Evolutionary conservation across 2,329 filamentous ascomycete species (phyloP).

Genomic region (Monosporascus sp.): DNA sequence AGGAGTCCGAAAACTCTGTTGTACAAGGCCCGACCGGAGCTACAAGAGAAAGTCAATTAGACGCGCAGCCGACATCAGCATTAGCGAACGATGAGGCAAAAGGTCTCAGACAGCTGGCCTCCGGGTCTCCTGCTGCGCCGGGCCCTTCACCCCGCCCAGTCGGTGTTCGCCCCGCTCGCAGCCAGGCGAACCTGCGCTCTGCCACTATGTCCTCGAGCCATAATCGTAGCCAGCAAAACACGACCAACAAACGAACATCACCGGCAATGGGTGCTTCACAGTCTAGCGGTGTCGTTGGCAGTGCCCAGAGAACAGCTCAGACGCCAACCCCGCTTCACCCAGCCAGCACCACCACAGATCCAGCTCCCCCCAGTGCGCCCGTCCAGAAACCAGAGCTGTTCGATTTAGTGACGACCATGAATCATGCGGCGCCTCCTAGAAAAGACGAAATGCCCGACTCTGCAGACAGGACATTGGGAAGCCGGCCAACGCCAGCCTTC

Average conservation of each 20-base stretch:
- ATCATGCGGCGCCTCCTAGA: conserved; percentile 6
- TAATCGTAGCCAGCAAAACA: neutral
- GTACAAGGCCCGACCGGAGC: neutral
- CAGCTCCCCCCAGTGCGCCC: conserved; percentile 5
- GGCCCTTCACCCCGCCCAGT: neutral
- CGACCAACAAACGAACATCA: neutral
- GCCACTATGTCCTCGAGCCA: neutral
- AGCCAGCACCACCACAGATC: neutral
- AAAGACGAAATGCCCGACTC: conserved; percentile 1
- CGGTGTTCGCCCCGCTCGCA: neutral
- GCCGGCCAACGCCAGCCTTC: neutral
- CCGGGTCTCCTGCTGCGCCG: neutral
- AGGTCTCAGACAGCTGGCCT: neutral
- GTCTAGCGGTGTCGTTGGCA: neutral
- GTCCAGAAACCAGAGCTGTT: conserved; percentile 11
- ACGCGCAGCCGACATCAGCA: neutral
- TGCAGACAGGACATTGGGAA: neutral
- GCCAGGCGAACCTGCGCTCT: neutral
- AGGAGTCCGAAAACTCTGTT: neutral
- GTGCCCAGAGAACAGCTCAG: neutral
- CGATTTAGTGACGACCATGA: conserved; percentile 11
- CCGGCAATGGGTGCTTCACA: neutral
- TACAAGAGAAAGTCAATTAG: neutral
- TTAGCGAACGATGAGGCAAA: neutral
- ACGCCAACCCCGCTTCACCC: neutral